Evolutionary conservation across 768 basidiomycete genomes (phyloP), one percentile per base, ranked within the genome.

Genomic region (Leccinum uliginosum): DNA sequence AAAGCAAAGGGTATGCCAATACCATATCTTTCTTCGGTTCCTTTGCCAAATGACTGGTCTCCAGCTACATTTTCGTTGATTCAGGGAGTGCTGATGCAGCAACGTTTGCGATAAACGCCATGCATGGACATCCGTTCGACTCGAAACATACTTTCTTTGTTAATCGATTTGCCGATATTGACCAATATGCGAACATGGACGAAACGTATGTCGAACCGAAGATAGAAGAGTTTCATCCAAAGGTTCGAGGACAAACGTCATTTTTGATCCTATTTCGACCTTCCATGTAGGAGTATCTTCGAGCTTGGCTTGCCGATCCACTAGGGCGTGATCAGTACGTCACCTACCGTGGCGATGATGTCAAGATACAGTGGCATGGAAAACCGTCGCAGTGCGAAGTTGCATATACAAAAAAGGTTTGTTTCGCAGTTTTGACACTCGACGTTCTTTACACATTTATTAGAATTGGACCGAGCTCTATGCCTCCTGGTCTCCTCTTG

Each of bases 381-480:
- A 91, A 92, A 63, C 88, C 90, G 50, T 92, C 91, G 9, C 88
- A 90, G 62, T 85, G 86, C 65, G 92, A 94, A 70, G 66, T 89
- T 46, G 88, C 90, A 3, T 78, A 87, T 66, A 75, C 74, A 55
- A 89, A 91, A 76, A 81, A 83, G 56, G 93, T 93, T 62, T 86
- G 75, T 50, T 43, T 46, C 19, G 57, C 38, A 53, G 23, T 40
- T 51, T 52, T 38, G 46, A 35, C 23, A 29, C 38, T 40, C 15
- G 52, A 49, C 38, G 50, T 50, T 7, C 30, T 54, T 67, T 21
- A 61, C 60, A 43, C 43, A 27, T 58, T 62, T 56, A 43, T 3
- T 65, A 93, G 91, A 89, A 90, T 69, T 98, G 97, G 93, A 97
- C 92, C 67, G 94, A 98, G 56, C 83, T 96, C 51, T 99, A 96